These are phyloP conservation scores for Ogataea paradorogensis DNA, from an alignment of 805 yeast species.

Conservation along the genomic window DNA sequence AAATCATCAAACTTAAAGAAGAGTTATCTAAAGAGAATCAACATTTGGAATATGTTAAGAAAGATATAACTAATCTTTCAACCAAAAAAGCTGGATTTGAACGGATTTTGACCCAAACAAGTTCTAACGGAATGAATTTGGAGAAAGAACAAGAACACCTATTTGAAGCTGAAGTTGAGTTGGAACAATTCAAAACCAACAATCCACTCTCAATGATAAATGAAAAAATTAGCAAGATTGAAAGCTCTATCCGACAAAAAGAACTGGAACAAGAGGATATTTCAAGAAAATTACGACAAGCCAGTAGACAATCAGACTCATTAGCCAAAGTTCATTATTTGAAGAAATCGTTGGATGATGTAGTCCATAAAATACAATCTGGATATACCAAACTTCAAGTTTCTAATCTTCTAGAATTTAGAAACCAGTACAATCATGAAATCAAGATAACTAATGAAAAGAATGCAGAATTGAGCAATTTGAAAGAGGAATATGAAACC, in stretches of 20 bases:
- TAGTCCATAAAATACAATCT: neutral
- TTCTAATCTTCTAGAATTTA: too few relatives aligned
- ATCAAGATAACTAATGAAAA: neutral
- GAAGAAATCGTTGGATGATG: conserved; percentile 3
- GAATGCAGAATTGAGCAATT: neutral
- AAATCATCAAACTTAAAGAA: conserved; percentile 25
- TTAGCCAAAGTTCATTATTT: conserved; percentile 47
- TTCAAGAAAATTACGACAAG: conserved; percentile 46
- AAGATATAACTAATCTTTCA: conserved; percentile 39
- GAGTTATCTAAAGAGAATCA: conserved; percentile 43
- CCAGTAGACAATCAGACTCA: conserved; percentile 57
- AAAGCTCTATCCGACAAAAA: conserved; percentile 33
- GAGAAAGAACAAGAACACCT: conserved; percentile 44
- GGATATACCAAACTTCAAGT: neutral
- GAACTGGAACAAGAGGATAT: conserved; percentile 52
- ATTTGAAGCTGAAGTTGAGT: conserved; percentile 35
- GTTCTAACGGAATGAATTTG: conserved; percentile 45
- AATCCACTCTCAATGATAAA: conserved; percentile 32
- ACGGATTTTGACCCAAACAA: conserved; percentile 36
- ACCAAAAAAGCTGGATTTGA: conserved; percentile 38
- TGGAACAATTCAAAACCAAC: conserved; percentile 30
- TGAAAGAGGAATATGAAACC: too few relatives aligned
- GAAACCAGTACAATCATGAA: too few relatives aligned
- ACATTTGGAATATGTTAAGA: conserved; percentile 37
- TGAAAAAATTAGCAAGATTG: conserved; percentile 36